Evolutionary conservation across 306 rosid genomes (phyloP).

Genomic region (Fragaria iinumae): DNA sequence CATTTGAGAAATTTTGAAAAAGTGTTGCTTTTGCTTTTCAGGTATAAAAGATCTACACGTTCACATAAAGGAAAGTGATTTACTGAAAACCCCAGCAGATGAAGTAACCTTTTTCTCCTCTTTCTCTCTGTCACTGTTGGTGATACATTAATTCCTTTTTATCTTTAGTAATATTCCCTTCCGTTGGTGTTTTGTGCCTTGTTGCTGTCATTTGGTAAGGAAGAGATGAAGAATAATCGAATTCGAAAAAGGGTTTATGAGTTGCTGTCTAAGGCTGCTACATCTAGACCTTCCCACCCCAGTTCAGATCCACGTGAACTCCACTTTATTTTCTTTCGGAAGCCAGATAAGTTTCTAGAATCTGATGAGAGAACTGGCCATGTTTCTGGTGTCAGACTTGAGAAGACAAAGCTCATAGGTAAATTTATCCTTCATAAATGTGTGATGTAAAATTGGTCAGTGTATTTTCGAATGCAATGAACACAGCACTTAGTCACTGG

Average conservation of each 20-base stretch:
- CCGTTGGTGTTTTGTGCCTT: constrained; percentile 27
- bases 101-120: constrained; percentile 48
- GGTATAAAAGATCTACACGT: constrained; percentile 60
- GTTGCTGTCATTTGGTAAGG: constrained; percentile 59
- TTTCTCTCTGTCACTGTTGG: neutral
- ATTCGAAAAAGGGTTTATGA: constrained; percentile 80
- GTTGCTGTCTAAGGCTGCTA: constrained; percentile 77
- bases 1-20: neutral
- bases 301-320: constrained; percentile 60
- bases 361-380: constrained; percentile 46
- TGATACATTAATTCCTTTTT: neutral
- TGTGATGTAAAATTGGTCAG: neutral
- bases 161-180: constrained; percentile 9
- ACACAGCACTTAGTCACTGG: neutral
- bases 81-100: constrained; percentile 59
- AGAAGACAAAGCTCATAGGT: constrained; percentile 81
- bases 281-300: constrained; percentile 41
- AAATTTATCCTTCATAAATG: neutral
- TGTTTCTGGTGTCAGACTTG: constrained; percentile 63
- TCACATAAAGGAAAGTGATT: constrained; percentile 67
- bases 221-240: constrained; percentile 77
- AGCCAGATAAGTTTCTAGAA: constrained; percentile 68
- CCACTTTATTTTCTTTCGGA: constrained; percentile 73
- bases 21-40: constrained; percentile 30
- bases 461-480: neutral